A percentile compares a stretch with the other conserved stretches of the same genome.
phyloP scores from a whole-genome alignment of 768 basidiomycete species.

The Xerocomus spinulosus region DNA sequence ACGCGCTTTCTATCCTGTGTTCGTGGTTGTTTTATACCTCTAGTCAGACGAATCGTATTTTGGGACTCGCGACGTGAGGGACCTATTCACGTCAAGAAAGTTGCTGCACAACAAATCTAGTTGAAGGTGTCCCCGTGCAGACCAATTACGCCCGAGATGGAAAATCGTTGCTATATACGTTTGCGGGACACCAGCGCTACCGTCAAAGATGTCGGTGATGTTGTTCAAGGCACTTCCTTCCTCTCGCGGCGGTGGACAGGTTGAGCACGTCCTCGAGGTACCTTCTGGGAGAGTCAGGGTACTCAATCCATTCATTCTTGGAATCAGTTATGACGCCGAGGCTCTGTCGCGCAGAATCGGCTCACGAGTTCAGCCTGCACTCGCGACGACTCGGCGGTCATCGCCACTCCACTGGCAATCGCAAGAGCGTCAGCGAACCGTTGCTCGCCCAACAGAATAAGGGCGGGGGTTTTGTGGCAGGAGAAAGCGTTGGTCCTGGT shows the following conservation, averaged over 20 bases:
- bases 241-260: constrained; percentile 53
- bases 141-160: constrained; percentile 74
- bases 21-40: constrained; percentile 58
- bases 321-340: constrained; percentile 33
- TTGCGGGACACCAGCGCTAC: constrained; percentile 54
- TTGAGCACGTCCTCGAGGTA: constrained; percentile 76
- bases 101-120: constrained; percentile 55
- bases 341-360: constrained; percentile 52
- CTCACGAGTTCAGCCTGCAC: constrained; percentile 50
- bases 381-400: constrained; percentile 32
- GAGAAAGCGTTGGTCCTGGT: constrained; percentile 24
- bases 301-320: constrained; percentile 19
- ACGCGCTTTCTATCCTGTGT: background rate
- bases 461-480: constrained; percentile 26
- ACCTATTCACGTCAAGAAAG: constrained; percentile 46
- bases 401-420: constrained; percentile 33
- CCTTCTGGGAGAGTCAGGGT: constrained; percentile 48
- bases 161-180: constrained; percentile 56
- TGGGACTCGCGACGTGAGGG: constrained; percentile 80
- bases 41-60: constrained; percentile 70
- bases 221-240: constrained; percentile 63
- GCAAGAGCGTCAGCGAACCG: constrained; percentile 72
- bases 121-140: constrained; percentile 61
- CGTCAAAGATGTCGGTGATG: constrained; percentile 48
- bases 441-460: constrained; percentile 48